phyloP scores from a whole-genome alignment of 495 filamentous ascomycete genomes.

The Thozetella sp. region DNA sequence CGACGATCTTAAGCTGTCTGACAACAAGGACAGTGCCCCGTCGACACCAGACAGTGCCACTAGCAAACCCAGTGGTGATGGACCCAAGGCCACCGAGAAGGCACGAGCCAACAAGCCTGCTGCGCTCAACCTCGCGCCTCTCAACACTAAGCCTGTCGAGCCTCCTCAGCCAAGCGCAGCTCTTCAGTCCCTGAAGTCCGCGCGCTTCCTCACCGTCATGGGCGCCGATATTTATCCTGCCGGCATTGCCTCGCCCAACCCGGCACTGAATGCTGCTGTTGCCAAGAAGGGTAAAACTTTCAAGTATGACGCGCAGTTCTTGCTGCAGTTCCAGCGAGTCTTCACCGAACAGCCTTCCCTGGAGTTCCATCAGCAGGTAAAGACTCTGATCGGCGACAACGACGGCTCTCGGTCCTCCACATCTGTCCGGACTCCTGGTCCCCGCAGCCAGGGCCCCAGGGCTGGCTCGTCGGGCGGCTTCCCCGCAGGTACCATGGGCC shows the following conservation, averaged over 20 bases:
- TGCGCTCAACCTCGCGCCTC: slow-evolving; percentile 75
- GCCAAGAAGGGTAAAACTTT: slow-evolving; percentile 76
- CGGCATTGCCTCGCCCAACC: slow-evolving; percentile 83
- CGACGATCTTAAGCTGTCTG: slow-evolving; percentile 40
- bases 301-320: slow-evolving; percentile 93
- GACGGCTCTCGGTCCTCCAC: slow-evolving; percentile 71
- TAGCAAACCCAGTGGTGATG: slow-evolving; percentile 48
- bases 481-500: slow-evolving; percentile 66
- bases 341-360: slow-evolving; percentile 94
- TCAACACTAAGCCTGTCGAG: slow-evolving; percentile 79
- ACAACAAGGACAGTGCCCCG: slow-evolving; percentile 25
- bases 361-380: slow-evolving; percentile 86
- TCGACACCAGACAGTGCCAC: slow-evolving; percentile 49
- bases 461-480: slow-evolving; percentile 39
- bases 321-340: slow-evolving; percentile 93
- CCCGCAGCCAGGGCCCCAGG: slow-evolving; percentile 45
- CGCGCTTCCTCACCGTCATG: slow-evolving; percentile 69
- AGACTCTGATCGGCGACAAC: slow-evolving; percentile 77
- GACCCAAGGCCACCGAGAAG: slow-evolving; percentile 44
- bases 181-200: slow-evolving; percentile 86
- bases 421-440: slow-evolving; percentile 69
- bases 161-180: slow-evolving; percentile 88
- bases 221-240: slow-evolving; percentile 76
- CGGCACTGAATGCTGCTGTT: slow-evolving; percentile 77
- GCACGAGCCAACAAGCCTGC: slow-evolving; percentile 69